A percentile compares a stretch with the other conserved stretches of the same genome.
Conservation (phyloP, 768 basidiomycete genomes). For the Vararia minispora region DNA sequence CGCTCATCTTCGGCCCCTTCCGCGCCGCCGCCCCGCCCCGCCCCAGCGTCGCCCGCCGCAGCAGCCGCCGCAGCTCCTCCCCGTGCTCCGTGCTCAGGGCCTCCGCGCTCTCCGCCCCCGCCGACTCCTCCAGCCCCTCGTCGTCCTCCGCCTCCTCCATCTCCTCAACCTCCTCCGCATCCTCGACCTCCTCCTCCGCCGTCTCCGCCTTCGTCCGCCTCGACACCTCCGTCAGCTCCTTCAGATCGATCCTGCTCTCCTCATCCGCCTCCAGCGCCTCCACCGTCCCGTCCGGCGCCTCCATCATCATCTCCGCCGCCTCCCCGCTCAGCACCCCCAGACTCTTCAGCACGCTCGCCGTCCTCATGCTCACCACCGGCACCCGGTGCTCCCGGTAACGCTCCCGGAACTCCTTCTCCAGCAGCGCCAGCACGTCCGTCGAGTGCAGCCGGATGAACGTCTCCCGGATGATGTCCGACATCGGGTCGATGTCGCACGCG, state of each 20-base stretch:
- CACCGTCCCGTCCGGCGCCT: no score
- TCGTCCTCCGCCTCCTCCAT: constrained; percentile 14
- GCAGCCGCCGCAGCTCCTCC: constrained; percentile 8
- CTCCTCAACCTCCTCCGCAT: constrained; percentile 10
- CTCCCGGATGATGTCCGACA: constrained; percentile 84
- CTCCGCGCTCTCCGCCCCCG: constrained; percentile 18
- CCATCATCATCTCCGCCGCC: no score
- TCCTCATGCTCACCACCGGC: background rate
- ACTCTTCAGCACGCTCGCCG: no score
- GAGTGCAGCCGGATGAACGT: constrained; percentile 91
- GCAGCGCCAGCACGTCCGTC: constrained; percentile 66
- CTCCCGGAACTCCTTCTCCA: constrained; percentile 66
- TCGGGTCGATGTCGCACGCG: constrained; percentile 71
- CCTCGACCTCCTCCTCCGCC: constrained; percentile 10
- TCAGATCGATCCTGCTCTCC: constrained; percentile 21
- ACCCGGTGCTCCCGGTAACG: constrained; percentile 52
- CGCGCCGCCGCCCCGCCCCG: no score
- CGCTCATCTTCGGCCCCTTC: constrained; percentile 5
- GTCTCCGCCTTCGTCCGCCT: constrained; percentile 18
- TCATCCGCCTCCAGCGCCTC: constrained; percentile 35
- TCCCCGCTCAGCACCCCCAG: no score
- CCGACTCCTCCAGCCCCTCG: constrained; percentile 16
- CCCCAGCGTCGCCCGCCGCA: background rate
- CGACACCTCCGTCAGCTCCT: constrained; percentile 13
- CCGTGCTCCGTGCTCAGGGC: constrained; percentile 15